Base-by-base conservation (phyloP, 2,329 filamentous ascomycete genomes). In the Polytolypa hystricis region DNA sequence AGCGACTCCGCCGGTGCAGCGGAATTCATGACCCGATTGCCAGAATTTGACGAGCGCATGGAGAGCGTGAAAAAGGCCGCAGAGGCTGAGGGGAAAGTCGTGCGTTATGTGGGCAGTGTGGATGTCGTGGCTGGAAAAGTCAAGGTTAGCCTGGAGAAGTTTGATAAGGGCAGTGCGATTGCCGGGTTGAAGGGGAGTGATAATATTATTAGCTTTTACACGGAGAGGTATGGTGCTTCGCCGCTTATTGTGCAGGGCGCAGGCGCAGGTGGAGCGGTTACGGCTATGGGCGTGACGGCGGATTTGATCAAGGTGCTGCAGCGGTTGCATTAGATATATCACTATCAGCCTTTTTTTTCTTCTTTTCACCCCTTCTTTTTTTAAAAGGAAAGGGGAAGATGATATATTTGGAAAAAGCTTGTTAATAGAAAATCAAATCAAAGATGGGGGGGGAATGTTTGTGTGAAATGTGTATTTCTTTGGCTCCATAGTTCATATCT, bases 121-220 rank as follows among this genome's bases (percentile, higher is more conserved):
- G 86, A 98, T 55, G 78, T 94, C 29, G 71, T 67, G n/a, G 73
- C 71, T 43, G 81, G 84, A 57, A 67, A 78, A 49, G 82, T 96
- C 58, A 93, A 87, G 69, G 91, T 98, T 40, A 89, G 91, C 2
- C 65, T 98, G 46, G 81, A 95, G 70, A 84, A 81, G 64, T 87
- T 86, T 50, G 86, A 93, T 47, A 77, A 76, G 49, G 83, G 81
- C 42, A 85, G 93, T 55, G 84, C 91, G 9, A 95, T 98, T 64
- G 91, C 91, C 10, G 81, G 83, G 32, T 71, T 98, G 40, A 93
- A 94, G 73, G 91, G 91, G 23, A 96, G 87, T 60, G 91, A 96
- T 59, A 98, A 98, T 68, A 93, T 98, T 58, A 94, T 98, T 57
- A 93, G 81, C 69, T 95, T 98, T 70, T 93, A 95, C 65, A 98